phyloP scores from a whole-genome alignment of 2,329 filamentous ascomycete species.

The Thyridium curvatum region DNA sequence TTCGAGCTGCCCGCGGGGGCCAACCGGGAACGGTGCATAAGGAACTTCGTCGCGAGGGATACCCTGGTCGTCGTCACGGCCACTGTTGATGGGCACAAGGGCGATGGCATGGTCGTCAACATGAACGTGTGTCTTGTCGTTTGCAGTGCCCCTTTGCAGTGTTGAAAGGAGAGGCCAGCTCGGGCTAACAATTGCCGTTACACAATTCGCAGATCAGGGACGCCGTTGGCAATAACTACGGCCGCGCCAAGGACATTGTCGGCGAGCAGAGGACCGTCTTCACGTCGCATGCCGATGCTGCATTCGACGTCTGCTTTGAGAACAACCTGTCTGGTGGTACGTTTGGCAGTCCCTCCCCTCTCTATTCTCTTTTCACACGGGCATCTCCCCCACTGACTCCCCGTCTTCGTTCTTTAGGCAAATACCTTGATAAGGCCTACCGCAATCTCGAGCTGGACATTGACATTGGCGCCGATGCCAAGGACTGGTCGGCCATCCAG shows the following conservation, averaged over 20 bases:
- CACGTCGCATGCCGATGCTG: constrained; percentile 83
- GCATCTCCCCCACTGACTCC: constrained; percentile 1
- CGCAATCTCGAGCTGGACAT: constrained; percentile 87
- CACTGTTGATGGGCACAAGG: constrained; percentile 75
- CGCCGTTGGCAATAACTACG: constrained; percentile 93
- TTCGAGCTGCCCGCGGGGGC: constrained; percentile 79
- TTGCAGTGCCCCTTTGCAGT: background rate
- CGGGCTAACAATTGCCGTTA: constrained; percentile 6
- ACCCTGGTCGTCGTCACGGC: constrained; percentile 94
- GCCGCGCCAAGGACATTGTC: constrained; percentile 79
- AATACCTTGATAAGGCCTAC: constrained; percentile 39
- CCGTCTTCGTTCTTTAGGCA: constrained; percentile 7
- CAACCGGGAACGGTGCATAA: constrained; percentile 79
- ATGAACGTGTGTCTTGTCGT: constrained; percentile 63
- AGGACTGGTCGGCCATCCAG: constrained; percentile 96
- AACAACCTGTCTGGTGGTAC: constrained; percentile 69
- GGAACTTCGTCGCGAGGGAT: constrained; percentile 90
- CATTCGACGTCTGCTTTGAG: constrained; percentile 95
- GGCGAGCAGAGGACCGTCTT: constrained; percentile 93
- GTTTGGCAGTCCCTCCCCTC: constrained; percentile 25
- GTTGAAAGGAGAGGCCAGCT: constrained; percentile 6
- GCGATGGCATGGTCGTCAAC: constrained; percentile 89
- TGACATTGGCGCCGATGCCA: constrained; percentile 93
- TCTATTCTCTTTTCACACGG: background rate
- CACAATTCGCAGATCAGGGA: constrained; percentile 70